Evolutionary conservation across 1,139 yeast species (phyloP).

Genomic region (Insectozyma bohioensis): DNA sequence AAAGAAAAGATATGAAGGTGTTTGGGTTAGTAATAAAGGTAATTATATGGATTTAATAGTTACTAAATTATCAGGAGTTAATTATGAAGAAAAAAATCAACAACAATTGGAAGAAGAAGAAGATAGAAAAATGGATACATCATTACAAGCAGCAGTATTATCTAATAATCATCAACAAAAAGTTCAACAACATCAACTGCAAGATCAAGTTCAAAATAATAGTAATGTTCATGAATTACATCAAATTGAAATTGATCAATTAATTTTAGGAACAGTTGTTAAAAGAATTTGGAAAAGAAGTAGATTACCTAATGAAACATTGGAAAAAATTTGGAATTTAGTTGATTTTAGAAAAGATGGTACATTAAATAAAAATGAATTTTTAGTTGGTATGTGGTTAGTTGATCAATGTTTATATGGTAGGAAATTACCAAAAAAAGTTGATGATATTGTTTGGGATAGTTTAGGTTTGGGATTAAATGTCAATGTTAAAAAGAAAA

Average conservation of each 20-base stretch:
- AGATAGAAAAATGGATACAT: conserved; percentile 27
- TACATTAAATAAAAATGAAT: conserved; percentile 74
- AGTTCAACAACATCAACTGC: background rate
- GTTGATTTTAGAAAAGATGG: conserved; percentile 81
- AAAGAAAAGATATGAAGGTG: conserved; percentile 84
- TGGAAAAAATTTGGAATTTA: conserved; percentile 72
- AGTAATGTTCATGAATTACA: conserved; percentile 34
- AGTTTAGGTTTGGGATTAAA: conserved; percentile 50
- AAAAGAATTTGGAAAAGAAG: conserved; percentile 80
- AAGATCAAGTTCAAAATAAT: conserved; percentile 8
- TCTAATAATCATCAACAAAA: conserved; percentile 17
- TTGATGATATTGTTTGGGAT: conserved; percentile 62
- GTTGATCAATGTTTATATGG: conserved; percentile 97
- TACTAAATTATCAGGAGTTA: conserved; percentile 34
- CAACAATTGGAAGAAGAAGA: conserved; percentile 18
- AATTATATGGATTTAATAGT: conserved; percentile 49
- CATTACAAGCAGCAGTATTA: conserved; percentile 31
- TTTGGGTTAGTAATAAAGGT: conserved; percentile 89
- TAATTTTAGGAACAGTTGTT: conserved; percentile 68
- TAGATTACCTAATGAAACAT: conserved; percentile 60
- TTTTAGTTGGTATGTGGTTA: conserved; percentile 92
- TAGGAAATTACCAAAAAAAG: conserved; percentile 72
- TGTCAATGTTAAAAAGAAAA: conserved; percentile 37
- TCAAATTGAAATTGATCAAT: conserved; percentile 34
- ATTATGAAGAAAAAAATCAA: conserved; percentile 16